A percentile compares a stretch with the other conserved stretches of the same genome.
phyloP scores from a whole-genome alignment of 2,329 filamentous ascomycete genomes.

The Microascus cirrosus region DNA sequence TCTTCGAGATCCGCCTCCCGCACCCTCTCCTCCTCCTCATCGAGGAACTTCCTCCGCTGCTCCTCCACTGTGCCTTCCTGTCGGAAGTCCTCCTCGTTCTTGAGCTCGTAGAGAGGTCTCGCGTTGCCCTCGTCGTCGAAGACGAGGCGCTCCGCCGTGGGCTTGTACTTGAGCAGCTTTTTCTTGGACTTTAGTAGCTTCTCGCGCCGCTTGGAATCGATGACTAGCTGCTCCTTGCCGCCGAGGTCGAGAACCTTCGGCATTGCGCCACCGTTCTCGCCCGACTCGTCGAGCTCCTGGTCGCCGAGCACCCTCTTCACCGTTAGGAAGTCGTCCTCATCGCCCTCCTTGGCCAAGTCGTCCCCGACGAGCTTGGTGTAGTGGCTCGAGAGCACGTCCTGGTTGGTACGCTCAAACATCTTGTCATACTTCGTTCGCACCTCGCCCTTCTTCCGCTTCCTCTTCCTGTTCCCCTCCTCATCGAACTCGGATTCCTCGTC shows the following conservation, averaged over 20 bases:
- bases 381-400: slow-evolving; percentile 89
- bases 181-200: slow-evolving; percentile 95
- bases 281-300: slow-evolving; percentile 46
- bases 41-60: slow-evolving; percentile 68
- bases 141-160: slow-evolving; percentile 71
- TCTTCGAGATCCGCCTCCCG: slow-evolving; percentile 68
- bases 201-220: slow-evolving; percentile 91
- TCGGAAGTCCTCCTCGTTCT: slow-evolving; percentile 72
- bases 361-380: slow-evolving; percentile 72
- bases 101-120: slow-evolving; percentile 78
- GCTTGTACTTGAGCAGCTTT: slow-evolving; percentile 82
- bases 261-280: slow-evolving; percentile 26
- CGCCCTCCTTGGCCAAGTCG: slow-evolving; percentile 43
- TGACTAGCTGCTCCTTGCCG: slow-evolving; percentile 62
- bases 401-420: slow-evolving; percentile 96
- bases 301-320: slow-evolving; percentile 80
- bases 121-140: slow-evolving; percentile 88
- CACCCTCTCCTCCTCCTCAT: slow-evolving; percentile 61
- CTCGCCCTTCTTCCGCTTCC: slow-evolving; percentile 53
- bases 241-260: slow-evolving; percentile 56
- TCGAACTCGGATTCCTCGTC: slow-evolving; percentile 41
- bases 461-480: slow-evolving; percentile 32
- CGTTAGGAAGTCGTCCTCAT: slow-evolving; percentile 72
- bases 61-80: slow-evolving; percentile 63
- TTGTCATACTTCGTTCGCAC: slow-evolving; percentile 92